phyloP scores from a whole-genome alignment of 148 eudicot species.

The Arbutus unedo region DNA sequence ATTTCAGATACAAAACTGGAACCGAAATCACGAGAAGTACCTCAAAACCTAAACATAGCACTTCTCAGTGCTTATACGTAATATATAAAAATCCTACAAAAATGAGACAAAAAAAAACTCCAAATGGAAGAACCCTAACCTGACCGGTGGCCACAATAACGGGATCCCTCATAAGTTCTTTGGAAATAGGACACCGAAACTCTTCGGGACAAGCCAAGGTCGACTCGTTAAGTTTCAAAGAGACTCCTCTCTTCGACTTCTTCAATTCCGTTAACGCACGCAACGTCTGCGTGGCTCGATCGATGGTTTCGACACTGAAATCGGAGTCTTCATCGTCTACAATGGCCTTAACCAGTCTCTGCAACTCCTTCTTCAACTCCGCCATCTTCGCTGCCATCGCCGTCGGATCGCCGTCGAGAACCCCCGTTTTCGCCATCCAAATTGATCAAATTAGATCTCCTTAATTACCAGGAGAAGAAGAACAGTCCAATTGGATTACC shows the following conservation, averaged over 20 bases:
- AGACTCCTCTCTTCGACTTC: conserved; percentile 37
- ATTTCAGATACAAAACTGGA: no score
- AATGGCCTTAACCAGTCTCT: conserved; percentile 47
- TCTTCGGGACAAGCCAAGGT: conserved; percentile 42
- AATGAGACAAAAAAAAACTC: background rate
- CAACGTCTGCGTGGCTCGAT: conserved; percentile 52
- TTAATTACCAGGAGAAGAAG: background rate
- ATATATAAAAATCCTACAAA: background rate
- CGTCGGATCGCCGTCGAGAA: conserved; percentile 46
- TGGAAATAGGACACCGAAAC: conserved; percentile 82
- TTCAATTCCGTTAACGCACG: conserved; percentile 55
- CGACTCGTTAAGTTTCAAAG: conserved; percentile 17
- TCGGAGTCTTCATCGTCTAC: conserved; percentile 35
- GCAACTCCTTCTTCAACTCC: conserved; percentile 72
- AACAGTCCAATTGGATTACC: background rate
- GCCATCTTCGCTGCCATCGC: conserved; percentile 31
- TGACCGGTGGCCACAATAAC: conserved; percentile 79
- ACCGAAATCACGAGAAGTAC: no score
- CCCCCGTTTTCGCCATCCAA: conserved; percentile 74
- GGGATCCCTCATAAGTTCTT: conserved; percentile 85
- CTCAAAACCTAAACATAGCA: no score
- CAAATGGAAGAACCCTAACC: conserved; percentile 27
- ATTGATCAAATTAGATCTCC: background rate
- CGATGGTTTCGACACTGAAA: conserved; percentile 41
- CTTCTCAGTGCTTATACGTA: no score